Conservation (phyloP, 768 basidiomycete species). For the Leccinum aurantiacum region DNA sequence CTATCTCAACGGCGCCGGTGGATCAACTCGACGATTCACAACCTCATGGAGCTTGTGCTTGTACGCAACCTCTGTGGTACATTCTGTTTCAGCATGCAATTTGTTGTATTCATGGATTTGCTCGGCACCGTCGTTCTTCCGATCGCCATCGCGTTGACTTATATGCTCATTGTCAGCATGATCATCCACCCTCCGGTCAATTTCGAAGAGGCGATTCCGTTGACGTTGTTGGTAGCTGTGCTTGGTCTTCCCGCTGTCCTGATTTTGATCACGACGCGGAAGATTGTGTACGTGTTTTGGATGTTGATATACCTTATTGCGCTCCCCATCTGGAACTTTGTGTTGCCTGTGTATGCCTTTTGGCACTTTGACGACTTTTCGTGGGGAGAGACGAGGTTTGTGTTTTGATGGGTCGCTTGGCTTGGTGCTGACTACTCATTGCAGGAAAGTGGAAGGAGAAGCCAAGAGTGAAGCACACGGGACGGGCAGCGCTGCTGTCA, state of each 20-base stretch:
- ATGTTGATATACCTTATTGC: constrained; percentile 94
- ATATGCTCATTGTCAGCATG: constrained; percentile 80
- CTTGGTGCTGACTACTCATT: constrained; percentile 12
- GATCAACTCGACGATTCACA: constrained; percentile 99
- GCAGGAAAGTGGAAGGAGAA: constrained; percentile 94
- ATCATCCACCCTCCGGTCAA: constrained; percentile 75
- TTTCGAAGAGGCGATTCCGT: constrained; percentile 92
- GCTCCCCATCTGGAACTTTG: constrained; percentile 94
- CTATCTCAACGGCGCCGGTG: constrained; percentile 97
- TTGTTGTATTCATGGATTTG: constrained; percentile 97
- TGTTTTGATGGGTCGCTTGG: not conserved
- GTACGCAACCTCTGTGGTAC: constrained; percentile 98
- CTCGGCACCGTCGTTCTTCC: constrained; percentile 91
- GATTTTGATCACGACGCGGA: constrained; percentile 91
- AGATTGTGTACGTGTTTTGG: constrained; percentile 96
- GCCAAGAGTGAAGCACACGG: constrained; percentile 77
- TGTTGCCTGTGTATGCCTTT: constrained; percentile 93
- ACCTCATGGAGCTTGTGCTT: constrained; percentile 97
- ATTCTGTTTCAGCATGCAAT: constrained; percentile 99
- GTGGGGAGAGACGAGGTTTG: constrained; percentile 97
- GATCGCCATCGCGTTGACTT: constrained; percentile 89
- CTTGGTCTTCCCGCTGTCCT: constrained; percentile 91
- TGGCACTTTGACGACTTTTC: constrained; percentile 99
- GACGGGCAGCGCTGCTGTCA: constrained; percentile 51
- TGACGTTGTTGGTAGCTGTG: constrained; percentile 85